Evolutionary conservation across 768 basidiomycete species (phyloP), one percentile per base, ranked within the genome.

Genomic region (Phlegmacium glaucopus): DNA sequence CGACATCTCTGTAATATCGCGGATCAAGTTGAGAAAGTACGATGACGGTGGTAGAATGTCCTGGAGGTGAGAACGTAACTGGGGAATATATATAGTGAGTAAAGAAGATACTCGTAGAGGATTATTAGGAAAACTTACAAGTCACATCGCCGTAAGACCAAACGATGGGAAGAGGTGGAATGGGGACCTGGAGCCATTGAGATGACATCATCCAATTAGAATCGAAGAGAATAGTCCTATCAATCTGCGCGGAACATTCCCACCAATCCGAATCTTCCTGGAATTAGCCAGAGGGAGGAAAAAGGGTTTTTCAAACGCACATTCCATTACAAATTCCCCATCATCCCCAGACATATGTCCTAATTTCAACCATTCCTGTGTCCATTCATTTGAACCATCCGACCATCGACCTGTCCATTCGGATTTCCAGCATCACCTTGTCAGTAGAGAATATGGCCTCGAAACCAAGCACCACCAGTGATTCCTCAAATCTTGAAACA

Each of bases 91-190:
- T n/a, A n/a, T n/a, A n/a, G n/a, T n/a, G n/a, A n/a, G n/a, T n/a
- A n/a, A n/a, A n/a, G n/a, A n/a, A n/a, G n/a, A n/a, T n/a, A n/a
- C n/a, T n/a, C n/a, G n/a, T n/a, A n/a, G n/a, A n/a, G n/a, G n/a
- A n/a, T n/a, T n/a, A n/a, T n/a, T n/a, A n/a, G n/a, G n/a, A n/a
- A n/a, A n/a, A 64, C 77, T 35, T 49, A 79, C 78, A 81, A 8
- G 76, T 72, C 8, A 82, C 67, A 49, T 82, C 79, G 12, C 78
- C 79, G 42, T 68, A 77, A 4, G 70, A 69, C 77, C 77, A 80
- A 0, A 77, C 76, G 30, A 72, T 64, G 9, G 72, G 69, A 26
- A 74, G 63, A 7, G 72, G 67, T n/a, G 69, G 65, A 7, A 60
- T 55, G 5, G 61, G 66, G n/a, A 76, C 73, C 30, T 72, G 66